Conservation (phyloP, 805 yeast species). For the Grigorovia jiainica region DNA sequence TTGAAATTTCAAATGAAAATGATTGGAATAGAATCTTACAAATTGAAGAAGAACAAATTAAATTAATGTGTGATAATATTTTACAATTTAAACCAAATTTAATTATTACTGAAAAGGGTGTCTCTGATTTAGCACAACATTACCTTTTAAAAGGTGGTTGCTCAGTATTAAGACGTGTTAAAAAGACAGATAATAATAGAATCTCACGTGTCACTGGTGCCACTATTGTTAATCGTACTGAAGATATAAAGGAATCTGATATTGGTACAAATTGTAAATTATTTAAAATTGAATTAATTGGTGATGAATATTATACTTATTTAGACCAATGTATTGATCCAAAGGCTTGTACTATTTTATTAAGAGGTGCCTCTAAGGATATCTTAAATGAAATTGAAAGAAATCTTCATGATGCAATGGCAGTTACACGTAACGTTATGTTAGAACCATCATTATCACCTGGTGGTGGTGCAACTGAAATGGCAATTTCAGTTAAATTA, state of each 20-base stretch:
- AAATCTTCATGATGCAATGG: constrained; percentile 96
- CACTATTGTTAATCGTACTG: constrained; percentile 89
- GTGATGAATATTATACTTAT: constrained; percentile 93
- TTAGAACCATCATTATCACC: constrained; percentile 93
- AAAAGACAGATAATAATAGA: constrained; percentile 92
- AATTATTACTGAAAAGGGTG: constrained; percentile 97
- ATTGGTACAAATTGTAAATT: constrained; percentile 83
- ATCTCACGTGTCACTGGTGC: constrained; percentile 97
- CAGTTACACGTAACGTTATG: constrained; percentile 90
- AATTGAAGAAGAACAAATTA: constrained; percentile 97
- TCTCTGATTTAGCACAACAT: constrained; percentile 95
- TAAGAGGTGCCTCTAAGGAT: constrained; percentile 96
- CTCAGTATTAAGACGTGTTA: constrained; percentile 85
- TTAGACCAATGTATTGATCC: constrained; percentile 75
- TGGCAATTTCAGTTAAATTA: constrained; percentile 87
- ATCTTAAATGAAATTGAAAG: constrained; percentile 93
- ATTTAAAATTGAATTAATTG: constrained; percentile 89
- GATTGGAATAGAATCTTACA: constrained; percentile 94
- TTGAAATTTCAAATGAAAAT: constrained; percentile 90
- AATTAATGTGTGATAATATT: constrained; percentile 74
- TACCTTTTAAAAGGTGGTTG: constrained; percentile 88
- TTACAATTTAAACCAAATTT: constrained; percentile 82
- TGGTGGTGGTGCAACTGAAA: constrained; percentile 99
- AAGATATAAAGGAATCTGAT: constrained; percentile 85
- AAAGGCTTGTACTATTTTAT: constrained; percentile 83